A percentile compares a stretch with the other conserved stretches of the same genome.
Evolutionary conservation across 225 moss, liverwort and hornwort genomes (phyloP).

Genomic region (Bryum argenteum): DNA sequence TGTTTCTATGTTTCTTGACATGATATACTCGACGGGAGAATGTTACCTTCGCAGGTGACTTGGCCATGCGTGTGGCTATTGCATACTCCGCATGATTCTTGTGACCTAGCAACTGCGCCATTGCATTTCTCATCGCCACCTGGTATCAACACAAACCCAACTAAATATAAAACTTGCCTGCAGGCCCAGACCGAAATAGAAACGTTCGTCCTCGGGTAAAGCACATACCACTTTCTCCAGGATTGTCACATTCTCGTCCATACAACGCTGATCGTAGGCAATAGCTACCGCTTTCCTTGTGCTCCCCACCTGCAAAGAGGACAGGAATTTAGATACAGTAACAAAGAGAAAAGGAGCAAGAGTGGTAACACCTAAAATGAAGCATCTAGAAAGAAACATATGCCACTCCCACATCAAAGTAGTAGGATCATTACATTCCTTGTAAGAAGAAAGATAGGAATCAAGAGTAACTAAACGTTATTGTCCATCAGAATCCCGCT

Average conservation of each 20-base stretch:
- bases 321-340: slow-evolving; percentile 3
- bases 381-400: not conserved
- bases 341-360: not conserved
- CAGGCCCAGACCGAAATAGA: slow-evolving; percentile 1
- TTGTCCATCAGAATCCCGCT: slow-evolving; percentile 19
- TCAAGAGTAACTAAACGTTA: not conserved
- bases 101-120: slow-evolving; percentile 91
- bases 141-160: slow-evolving; percentile 38
- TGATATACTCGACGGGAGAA: not conserved
- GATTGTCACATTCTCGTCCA: slow-evolving; percentile 82
- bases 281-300: slow-evolving; percentile 77
- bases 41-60: slow-evolving; percentile 74
- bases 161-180: slow-evolving; percentile 6
- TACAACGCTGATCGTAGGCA: slow-evolving; percentile 94
- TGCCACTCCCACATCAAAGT: slow-evolving; percentile 4
- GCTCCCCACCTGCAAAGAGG: slow-evolving; percentile 70
- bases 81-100: slow-evolving; percentile 95
- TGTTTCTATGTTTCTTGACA: not conserved
- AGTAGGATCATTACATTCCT: not conserved
- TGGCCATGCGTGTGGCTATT: slow-evolving; percentile 90
- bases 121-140: slow-evolving; percentile 88
- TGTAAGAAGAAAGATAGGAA: not conserved
- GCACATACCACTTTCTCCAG: slow-evolving; percentile 92
- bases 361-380: not conserved
- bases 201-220: slow-evolving; percentile 5